Evolutionary conservation across 1,139 yeast species (phyloP), one percentile per base, ranked within the genome.

Genomic region (Pichia sp.): DNA sequence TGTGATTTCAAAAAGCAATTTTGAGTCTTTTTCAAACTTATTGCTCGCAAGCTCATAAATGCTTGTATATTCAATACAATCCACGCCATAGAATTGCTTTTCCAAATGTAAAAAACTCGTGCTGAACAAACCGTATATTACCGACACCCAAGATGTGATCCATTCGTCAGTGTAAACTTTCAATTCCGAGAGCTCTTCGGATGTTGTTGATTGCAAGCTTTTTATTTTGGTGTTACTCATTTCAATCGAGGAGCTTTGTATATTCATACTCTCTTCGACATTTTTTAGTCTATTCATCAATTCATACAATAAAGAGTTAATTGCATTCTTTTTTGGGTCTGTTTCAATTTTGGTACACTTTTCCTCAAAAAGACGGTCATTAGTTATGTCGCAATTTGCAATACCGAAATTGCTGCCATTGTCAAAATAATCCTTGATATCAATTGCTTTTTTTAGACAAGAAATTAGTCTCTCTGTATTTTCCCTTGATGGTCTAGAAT

Each of bases 81-180:
- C 55, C 37, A 53, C 40, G 1, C 60, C 61, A 28, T 55, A 48
- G 7, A 58, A 38, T 37, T 57, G 60, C 29, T 48, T 40, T 33
- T 57, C 57, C 16, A 58, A 41, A 33, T 53, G 53, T 7, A 48
- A 38, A 27, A 57, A 46, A 9, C 52, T 56, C 6, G 61, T 49
- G 33, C 49, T 54, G 40, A 58, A 54, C 4, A 59, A 40, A 3
- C 60, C 56, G 44, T 55, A 59, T 1, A 58, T 45, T 2, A 54
- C 55, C 1, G 62, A 55, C 27, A 56, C 49, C 62, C 63, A 60
- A 10, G 50, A 48, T 31, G 46, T 52, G 1, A 56, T 36, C 57
- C 56, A 52, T 35, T 52, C 48, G n/a, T 55, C 56, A 42, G 52
- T 53, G 10, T 41, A 37, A 27, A 38, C 23, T 33, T 52, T 49